Conservation (phyloP, 2,329 filamentous ascomycete species). For the Madurella fahalii region DNA sequence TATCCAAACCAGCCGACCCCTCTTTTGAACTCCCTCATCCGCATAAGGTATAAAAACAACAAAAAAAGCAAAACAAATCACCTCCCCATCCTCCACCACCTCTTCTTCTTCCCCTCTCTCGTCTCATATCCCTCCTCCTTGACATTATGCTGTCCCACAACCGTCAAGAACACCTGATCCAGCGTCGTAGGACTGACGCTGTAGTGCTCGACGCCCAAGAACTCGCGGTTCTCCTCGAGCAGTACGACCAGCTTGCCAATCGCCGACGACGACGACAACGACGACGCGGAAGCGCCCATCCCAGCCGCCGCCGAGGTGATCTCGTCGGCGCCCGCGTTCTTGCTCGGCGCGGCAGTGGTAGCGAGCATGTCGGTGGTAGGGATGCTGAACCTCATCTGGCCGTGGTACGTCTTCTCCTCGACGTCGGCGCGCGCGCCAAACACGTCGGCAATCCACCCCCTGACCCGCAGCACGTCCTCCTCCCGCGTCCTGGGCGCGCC, state of each 20-base stretch:
- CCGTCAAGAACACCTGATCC: slow-evolving; percentile 84
- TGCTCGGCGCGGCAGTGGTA: background rate
- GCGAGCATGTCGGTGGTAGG: slow-evolving; percentile 35
- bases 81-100: slow-evolving; percentile 13
- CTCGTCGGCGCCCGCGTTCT: background rate
- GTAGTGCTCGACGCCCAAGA: slow-evolving; percentile 76
- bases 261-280: slow-evolving; percentile 38
- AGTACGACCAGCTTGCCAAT: slow-evolving; percentile 67
- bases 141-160: slow-evolving; percentile 76
- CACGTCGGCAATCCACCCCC: slow-evolving; percentile 57
- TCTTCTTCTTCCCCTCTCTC: slow-evolving; percentile 26
- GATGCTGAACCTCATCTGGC: slow-evolving; percentile 81
- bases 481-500: slow-evolving; percentile 69
- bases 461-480: slow-evolving; percentile 63
- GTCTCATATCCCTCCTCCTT: slow-evolving; percentile 63
- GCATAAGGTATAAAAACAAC: no score
- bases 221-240: slow-evolving; percentile 66
- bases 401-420: slow-evolving; percentile 74
- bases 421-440: slow-evolving; percentile 62
- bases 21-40: no score
- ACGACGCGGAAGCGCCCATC: background rate
- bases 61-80: background rate
- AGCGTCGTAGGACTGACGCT: slow-evolving; percentile 82
- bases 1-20: no score
- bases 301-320: background rate